Percentiles rank a stretch among this genome's conserved stretches.
Conservation (phyloP, 192 early-diverging fungal genomes). For the Dissophora globulifera region DNA sequence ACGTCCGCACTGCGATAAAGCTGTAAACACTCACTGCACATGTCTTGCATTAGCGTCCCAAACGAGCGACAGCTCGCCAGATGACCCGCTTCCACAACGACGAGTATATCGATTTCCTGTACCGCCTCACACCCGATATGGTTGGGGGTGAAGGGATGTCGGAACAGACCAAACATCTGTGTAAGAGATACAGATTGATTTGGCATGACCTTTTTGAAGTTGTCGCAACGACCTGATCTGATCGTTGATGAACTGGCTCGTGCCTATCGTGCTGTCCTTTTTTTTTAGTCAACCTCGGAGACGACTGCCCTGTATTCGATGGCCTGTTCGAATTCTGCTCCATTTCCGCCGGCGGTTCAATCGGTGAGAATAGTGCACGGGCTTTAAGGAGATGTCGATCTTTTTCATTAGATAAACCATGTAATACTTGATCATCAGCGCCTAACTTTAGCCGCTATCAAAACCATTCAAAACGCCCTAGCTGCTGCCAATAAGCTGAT, state of each 20-base stretch:
- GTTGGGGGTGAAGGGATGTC: slow-evolving; percentile 64
- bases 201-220: background rate
- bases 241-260: slow-evolving; percentile 1
- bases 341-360: slow-evolving; percentile 91
- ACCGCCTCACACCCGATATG: slow-evolving; percentile 80
- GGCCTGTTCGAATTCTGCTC: slow-evolving; percentile 96
- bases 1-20: too few species aligned
- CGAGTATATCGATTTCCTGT: slow-evolving; percentile 91
- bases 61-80: slow-evolving; percentile 80
- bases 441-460: background rate
- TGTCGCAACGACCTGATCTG: background rate
- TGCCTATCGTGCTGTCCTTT: background rate
- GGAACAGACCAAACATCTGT: slow-evolving; percentile 69
- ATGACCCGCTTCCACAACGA: slow-evolving; percentile 96
- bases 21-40: too few species aligned
- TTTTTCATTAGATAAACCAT: too few species aligned
- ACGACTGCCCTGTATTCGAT: slow-evolving; percentile 97
- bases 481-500: slow-evolving; percentile 75
- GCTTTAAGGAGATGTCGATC: too few species aligned
- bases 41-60: too few species aligned
- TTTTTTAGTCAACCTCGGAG: slow-evolving; percentile 77
- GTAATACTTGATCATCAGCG: too few species aligned
- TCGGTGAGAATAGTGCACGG: slow-evolving; percentile 68
- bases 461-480: background rate
- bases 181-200: slow-evolving; percentile 16